Percentiles rank a stretch among this genome's conserved stretches.
These are phyloP conservation scores for Phaeomoniella chlamydospora DNA, from an alignment of 2,329 filamentous ascomycete species.

Conservation along the genomic window DNA sequence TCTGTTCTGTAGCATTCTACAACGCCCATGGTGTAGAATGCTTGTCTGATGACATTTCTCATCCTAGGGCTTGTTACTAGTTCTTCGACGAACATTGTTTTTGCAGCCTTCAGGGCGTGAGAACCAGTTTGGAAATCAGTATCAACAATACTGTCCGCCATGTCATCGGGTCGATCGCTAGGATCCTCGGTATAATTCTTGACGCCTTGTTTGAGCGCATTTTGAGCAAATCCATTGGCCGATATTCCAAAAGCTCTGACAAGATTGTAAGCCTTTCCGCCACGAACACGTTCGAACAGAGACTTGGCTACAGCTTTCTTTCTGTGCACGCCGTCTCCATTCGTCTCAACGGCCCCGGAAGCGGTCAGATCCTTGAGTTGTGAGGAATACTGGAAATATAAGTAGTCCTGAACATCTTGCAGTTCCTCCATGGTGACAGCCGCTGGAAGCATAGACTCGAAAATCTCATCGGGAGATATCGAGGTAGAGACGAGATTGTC, in stretches of 20 bases:
- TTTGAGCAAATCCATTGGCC: conserved; percentile 76
- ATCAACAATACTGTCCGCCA: conserved; percentile 65
- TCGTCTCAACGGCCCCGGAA: conserved; percentile 41
- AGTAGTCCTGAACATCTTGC: conserved; percentile 89
- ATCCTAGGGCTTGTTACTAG: conserved; percentile 76
- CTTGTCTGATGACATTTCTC: conserved; percentile 70
- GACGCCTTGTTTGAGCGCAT: conserved; percentile 63
- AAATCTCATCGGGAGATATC: conserved; percentile 54
- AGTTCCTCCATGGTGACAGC: conserved; percentile 86
- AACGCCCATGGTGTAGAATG: conserved; percentile 69
- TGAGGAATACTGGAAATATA: conserved; percentile 82
- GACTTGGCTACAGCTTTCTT: conserved; percentile 72
- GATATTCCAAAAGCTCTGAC: conserved; percentile 84
- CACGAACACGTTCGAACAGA: conserved; percentile 71
- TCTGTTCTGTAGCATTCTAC: conserved; percentile 85
- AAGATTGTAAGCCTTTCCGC: conserved; percentile 63
- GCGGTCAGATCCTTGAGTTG: conserved; percentile 69
- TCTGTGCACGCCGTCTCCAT: conserved; percentile 53
- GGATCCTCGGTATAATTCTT: conserved; percentile 78
- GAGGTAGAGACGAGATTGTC: conserved; percentile 56
- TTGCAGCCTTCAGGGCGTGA: conserved; percentile 63
- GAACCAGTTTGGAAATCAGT: conserved; percentile 63
- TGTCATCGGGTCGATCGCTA: conserved; percentile 61
- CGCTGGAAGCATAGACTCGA: conserved; percentile 68
- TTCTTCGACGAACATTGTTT: conserved; percentile 82